Conservation (phyloP, 2,329 filamentous ascomycete species). For the Myriosclerotinia curreyana region DNA sequence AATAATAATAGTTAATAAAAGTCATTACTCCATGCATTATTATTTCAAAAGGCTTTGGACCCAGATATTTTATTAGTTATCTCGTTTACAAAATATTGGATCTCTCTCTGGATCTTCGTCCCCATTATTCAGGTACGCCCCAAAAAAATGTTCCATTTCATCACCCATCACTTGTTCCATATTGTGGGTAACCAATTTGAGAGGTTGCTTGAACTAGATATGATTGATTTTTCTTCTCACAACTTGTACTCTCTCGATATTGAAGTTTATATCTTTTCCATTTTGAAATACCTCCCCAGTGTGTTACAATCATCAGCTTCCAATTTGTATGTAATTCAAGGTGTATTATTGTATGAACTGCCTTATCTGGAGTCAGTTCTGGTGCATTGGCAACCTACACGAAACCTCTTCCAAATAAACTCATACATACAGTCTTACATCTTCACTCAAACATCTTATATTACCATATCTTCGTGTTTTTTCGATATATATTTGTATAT, state of each 20-base stretch:
- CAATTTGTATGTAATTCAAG: background rate
- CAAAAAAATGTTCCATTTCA: conserved; percentile 9
- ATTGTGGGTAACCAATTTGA: conserved; percentile 12
- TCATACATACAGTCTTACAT: background rate
- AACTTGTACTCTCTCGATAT: background rate
- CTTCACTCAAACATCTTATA: background rate
- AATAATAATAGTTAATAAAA: background rate
- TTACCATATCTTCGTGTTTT: background rate
- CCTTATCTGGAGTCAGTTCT: conserved; percentile 6
- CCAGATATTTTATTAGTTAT: conserved; percentile 3
- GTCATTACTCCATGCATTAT: background rate
- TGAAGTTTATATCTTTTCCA: background rate
- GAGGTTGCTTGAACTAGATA: background rate
- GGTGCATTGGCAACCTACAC: conserved; percentile 12
- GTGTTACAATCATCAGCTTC: background rate
- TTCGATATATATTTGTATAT: background rate
- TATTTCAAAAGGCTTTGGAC: background rate
- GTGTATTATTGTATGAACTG: background rate
- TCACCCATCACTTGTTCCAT: conserved; percentile 1
- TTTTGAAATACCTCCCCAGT: background rate
- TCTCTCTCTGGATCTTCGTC: conserved; percentile 8
- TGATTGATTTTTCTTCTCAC: background rate
- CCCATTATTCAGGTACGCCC: conserved; percentile 18
- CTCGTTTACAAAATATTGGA: conserved; percentile 1
- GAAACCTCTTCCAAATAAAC: background rate